phyloP scores from a whole-genome alignment of 805 yeast species.

The Teunomyces atbi region DNA sequence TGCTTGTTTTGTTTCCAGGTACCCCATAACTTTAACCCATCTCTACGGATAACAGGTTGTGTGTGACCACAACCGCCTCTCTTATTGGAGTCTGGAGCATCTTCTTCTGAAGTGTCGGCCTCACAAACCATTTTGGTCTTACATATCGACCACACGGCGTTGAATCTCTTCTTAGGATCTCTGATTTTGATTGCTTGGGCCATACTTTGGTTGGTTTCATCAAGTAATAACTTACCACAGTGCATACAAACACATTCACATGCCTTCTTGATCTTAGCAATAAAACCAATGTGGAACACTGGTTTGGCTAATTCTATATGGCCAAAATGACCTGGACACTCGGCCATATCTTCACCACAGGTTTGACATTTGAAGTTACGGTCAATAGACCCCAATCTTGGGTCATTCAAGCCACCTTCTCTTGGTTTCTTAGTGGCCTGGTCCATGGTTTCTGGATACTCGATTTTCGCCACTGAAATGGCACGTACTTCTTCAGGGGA shows the following conservation, averaged over 20 bases:
- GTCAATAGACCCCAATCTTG: constrained; percentile 95
- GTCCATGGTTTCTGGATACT: constrained; percentile 99
- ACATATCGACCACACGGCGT: constrained; percentile 93
- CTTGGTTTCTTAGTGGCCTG: constrained; percentile 93
- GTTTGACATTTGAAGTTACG: constrained; percentile 98
- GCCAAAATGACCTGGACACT: constrained; percentile 99
- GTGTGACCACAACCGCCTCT: constrained; percentile 99
- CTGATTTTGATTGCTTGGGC: constrained; percentile 85
- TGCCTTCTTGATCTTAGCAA: constrained; percentile 89
- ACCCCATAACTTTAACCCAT: constrained; percentile 94
- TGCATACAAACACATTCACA: constrained; percentile 98
- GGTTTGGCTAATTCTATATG: constrained; percentile 98
- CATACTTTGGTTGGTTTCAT: constrained; percentile 77
- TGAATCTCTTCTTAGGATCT: constrained; percentile 94
- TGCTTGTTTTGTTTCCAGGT: constrained; percentile 93
- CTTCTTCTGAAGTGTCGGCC: constrained; percentile 69
- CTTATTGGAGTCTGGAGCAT: constrained; percentile 43
- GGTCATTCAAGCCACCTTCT: constrained; percentile 96
- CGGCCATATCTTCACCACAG: constrained; percentile 98
- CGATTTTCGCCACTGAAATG: constrained; percentile 95
- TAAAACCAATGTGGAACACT: constrained; percentile 96
- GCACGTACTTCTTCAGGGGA: constrained; percentile 97
- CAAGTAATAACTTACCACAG: constrained; percentile 91
- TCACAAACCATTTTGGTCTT: constrained; percentile 95
- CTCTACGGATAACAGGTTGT: constrained; percentile 94